Conservation (phyloP, 2,329 filamentous ascomycete genomes). For the Xylariaceae sp. region DNA sequence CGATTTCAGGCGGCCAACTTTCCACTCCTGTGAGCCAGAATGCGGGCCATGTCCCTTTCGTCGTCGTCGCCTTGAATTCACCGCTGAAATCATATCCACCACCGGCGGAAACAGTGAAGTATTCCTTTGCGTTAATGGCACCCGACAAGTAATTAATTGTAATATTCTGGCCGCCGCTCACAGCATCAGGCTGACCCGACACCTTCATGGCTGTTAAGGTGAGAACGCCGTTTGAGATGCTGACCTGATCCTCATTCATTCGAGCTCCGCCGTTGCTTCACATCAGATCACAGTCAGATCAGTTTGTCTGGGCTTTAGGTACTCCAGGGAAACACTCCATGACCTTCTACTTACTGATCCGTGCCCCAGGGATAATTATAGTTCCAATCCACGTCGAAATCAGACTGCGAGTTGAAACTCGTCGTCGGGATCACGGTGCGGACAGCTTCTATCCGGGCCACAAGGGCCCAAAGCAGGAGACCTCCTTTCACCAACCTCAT, state of each 20-base stretch:
- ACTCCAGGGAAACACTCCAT: too few species aligned
- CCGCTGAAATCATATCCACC: slow-evolving; percentile 39
- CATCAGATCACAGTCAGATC: neutral
- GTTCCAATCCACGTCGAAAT: slow-evolving; percentile 41
- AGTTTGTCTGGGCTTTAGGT: neutral
- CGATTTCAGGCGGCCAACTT: slow-evolving; percentile 54
- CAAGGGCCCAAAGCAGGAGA: slow-evolving; percentile 19
- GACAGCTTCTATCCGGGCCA: slow-evolving; percentile 25
- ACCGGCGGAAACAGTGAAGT: slow-evolving; percentile 35
- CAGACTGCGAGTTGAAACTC: slow-evolving; percentile 35
- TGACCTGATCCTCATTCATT: slow-evolving; percentile 45
- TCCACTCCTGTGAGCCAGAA: slow-evolving; percentile 53
- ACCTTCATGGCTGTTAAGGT: slow-evolving; percentile 44
- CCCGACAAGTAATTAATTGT: slow-evolving; percentile 50
- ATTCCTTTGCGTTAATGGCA: slow-evolving; percentile 36
- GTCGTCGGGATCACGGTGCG: slow-evolving; percentile 36
- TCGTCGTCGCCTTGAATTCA: slow-evolving; percentile 37
- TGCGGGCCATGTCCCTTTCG: slow-evolving; percentile 49
- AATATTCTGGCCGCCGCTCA: slow-evolving; percentile 36
- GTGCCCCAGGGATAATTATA: slow-evolving; percentile 54
- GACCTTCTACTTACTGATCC: slow-evolving; percentile 35
- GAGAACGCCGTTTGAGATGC: slow-evolving; percentile 37
- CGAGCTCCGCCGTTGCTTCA: slow-evolving; percentile 46
- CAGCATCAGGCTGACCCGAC: slow-evolving; percentile 35
- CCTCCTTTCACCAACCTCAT: slow-evolving; percentile 10